phyloP scores from a whole-genome alignment of 768 basidiomycete species.

The Boletus coccyginus region DNA sequence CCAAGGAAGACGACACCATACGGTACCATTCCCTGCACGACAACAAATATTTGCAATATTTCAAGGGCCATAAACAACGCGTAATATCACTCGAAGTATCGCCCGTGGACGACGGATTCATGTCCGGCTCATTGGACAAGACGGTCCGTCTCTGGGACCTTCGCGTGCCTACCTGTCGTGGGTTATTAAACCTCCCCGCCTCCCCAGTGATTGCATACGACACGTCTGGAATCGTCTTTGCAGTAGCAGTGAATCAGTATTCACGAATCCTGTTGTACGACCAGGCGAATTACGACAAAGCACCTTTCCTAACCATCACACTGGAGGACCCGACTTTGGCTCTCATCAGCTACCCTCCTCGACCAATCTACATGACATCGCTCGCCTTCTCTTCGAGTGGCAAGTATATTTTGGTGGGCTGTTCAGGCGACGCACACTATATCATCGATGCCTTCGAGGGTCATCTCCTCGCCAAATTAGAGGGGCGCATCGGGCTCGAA shows the following conservation, averaged over 20 bases:
- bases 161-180: slow-evolving; percentile 72
- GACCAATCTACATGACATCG: slow-evolving; percentile 88
- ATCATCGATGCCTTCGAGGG: slow-evolving; percentile 91
- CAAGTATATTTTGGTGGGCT: slow-evolving; percentile 87
- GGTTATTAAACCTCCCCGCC: slow-evolving; percentile 71
- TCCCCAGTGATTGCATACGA: slow-evolving; percentile 84
- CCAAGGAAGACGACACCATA: slow-evolving; percentile 92
- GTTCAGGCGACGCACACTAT: slow-evolving; percentile 91
- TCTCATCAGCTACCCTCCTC: slow-evolving; percentile 79
- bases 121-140: slow-evolving; percentile 91
- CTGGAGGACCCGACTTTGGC: slow-evolving; percentile 79
- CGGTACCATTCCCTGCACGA: slow-evolving; percentile 94
- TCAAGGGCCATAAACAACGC: slow-evolving; percentile 87
- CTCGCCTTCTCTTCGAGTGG: slow-evolving; percentile 89
- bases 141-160: slow-evolving; percentile 97
- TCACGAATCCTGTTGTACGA: slow-evolving; percentile 85
- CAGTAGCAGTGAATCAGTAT: slow-evolving; percentile 80
- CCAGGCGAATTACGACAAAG: slow-evolving; percentile 83
- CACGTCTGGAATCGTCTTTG: slow-evolving; percentile 77
- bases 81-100: slow-evolving; percentile 91
- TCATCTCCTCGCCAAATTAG: slow-evolving; percentile 76
- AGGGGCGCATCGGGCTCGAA: slow-evolving; percentile 83
- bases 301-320: slow-evolving; percentile 81
- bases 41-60: slow-evolving; percentile 95
- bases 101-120: slow-evolving; percentile 91